phyloP scores from a whole-genome alignment of 2,329 filamentous ascomycete genomes.

The Paraphaeosphaeria minitans region DNA sequence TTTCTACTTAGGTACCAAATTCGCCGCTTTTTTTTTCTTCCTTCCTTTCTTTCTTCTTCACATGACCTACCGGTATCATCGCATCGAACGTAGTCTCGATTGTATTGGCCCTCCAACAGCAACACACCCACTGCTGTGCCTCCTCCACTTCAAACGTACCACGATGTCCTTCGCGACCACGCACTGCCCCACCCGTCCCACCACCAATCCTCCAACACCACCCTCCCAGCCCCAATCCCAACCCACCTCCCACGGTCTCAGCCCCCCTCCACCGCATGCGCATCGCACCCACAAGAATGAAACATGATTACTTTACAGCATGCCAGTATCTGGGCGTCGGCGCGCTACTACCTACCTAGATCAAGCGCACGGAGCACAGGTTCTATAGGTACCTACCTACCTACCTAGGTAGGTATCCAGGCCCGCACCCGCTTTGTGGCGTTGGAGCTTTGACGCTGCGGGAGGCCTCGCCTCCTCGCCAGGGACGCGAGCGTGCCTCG shows the following conservation, averaged over 20 bases:
- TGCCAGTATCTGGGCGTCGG: not conserved
- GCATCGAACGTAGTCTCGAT: not conserved
- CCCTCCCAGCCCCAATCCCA: not conserved
- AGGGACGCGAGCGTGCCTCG: no score
- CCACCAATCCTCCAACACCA: not conserved
- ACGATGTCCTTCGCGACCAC: not conserved
- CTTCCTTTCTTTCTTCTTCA: no score
- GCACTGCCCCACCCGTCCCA: not conserved
- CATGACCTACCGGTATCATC: constrained; percentile 1
- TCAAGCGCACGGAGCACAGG: not conserved
- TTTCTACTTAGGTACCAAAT: not conserved
- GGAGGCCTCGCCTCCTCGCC: not conserved
- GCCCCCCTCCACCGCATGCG: not conserved
- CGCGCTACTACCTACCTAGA: not conserved
- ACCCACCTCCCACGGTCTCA: constrained; percentile 2
- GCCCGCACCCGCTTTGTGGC: not conserved
- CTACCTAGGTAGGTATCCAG: no score
- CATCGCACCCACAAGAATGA: not conserved
- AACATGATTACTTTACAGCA: not conserved
- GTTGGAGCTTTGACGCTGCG: not conserved
- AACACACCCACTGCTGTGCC: not conserved
- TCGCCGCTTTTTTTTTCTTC: not conserved
- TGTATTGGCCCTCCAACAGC: not conserved
- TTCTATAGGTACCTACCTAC: no score
- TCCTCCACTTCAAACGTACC: not conserved